Percentiles rank a stretch among this genome's conserved stretches.
These are phyloP conservation scores for Arthonia radiata DNA, from an alignment of 495 filamentous ascomycete species.

Conservation along the genomic window DNA sequence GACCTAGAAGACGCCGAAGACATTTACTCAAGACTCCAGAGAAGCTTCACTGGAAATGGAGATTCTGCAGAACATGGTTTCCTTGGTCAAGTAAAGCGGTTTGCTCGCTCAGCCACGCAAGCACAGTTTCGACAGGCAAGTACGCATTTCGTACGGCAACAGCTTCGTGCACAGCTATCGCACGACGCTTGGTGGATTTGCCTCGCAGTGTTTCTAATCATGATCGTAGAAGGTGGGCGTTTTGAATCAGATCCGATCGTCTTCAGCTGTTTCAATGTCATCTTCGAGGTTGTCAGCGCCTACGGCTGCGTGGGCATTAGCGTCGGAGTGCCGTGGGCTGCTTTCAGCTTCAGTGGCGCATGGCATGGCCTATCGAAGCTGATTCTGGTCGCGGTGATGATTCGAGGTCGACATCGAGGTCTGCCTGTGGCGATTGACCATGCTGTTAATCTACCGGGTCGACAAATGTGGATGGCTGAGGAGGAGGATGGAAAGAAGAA, in stretches of 20 bases:
- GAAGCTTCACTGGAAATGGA: background rate
- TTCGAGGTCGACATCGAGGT: constrained; percentile 56
- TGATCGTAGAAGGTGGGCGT: constrained; percentile 42
- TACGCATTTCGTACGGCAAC: constrained; percentile 28
- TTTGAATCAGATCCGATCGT: constrained; percentile 39
- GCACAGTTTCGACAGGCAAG: constrained; percentile 13
- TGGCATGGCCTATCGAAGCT: constrained; percentile 53
- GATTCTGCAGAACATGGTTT: constrained; percentile 3
- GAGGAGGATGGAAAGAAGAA: too few species aligned
- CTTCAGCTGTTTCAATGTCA: constrained; percentile 60
- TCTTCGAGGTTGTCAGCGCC: constrained; percentile 63
- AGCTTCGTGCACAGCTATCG: constrained; percentile 56
- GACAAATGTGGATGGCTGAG: constrained; percentile 14
- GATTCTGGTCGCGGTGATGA: constrained; percentile 51
- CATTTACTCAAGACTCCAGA: constrained; percentile 9
- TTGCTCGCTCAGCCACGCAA: constrained; percentile 9
- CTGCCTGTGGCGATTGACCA: constrained; percentile 62
- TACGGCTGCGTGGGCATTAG: constrained; percentile 45
- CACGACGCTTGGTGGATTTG: constrained; percentile 79
- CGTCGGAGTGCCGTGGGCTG: constrained; percentile 38
- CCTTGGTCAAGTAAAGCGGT: constrained; percentile 2
- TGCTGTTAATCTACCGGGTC: constrained; percentile 46
- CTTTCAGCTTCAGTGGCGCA: constrained; percentile 47
- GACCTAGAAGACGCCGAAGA: constrained; percentile 15
- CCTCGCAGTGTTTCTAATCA: constrained; percentile 45